These are phyloP conservation scores for Clitopilus passeckerianus DNA, from an alignment of 768 basidiomycete genomes.

Conservation along the genomic window DNA sequence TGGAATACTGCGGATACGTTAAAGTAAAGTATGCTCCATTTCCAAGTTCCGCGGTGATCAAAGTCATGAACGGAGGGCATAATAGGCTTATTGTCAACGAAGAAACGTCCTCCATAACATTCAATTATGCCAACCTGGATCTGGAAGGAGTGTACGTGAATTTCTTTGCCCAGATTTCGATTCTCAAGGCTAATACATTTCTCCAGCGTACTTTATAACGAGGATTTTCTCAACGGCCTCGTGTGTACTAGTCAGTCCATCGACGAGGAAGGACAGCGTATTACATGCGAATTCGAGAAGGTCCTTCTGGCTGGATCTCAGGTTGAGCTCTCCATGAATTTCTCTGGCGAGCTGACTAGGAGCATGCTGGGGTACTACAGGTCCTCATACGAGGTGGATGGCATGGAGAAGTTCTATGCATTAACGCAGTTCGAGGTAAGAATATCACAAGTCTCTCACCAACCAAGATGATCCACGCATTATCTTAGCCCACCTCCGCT, in stretches of 20 bases:
- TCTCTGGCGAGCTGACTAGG: conserved; percentile 59
- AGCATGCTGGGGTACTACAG: conserved; percentile 85
- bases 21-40: conserved; percentile 51
- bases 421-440: conserved; percentile 87
- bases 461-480: neutral
- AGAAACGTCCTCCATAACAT: conserved; percentile 54
- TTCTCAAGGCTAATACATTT: neutral
- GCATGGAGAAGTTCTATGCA: conserved; percentile 61
- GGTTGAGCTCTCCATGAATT: conserved; percentile 66
- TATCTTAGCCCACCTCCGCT: conserved; percentile 72
- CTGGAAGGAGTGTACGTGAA: conserved; percentile 43
- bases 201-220: conserved; percentile 12
- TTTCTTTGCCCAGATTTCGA: neutral
- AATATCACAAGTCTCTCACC: neutral
- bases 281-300: conserved; percentile 52
- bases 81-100: conserved; percentile 57
- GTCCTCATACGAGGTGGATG: conserved; percentile 57
- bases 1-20: conserved; percentile 73
- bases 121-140: conserved; percentile 61
- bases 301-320: conserved; percentile 61
- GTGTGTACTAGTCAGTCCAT: conserved; percentile 34
- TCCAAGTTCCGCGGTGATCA: too few species aligned
- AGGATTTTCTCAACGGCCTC: conserved; percentile 51
- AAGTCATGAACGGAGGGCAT: neutral
- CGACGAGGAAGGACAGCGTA: conserved; percentile 62